Conservation (phyloP, 331 rosid species). For the Spiraea crenata region DNA sequence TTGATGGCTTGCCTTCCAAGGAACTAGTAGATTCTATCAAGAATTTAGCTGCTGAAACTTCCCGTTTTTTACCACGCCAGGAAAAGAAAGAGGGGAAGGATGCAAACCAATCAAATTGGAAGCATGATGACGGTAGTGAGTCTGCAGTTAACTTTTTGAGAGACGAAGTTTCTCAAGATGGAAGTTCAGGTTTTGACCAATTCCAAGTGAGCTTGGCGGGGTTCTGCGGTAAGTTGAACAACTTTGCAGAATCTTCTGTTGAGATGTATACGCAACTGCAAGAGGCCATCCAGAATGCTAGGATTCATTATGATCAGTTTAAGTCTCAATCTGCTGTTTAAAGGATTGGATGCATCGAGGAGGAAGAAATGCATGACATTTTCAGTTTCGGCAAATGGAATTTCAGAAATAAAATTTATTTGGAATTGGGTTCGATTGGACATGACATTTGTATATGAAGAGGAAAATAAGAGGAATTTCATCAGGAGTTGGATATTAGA, state of each 20-base stretch:
- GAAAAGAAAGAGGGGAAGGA: constrained; percentile 63
- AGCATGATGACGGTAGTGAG: constrained; percentile 40
- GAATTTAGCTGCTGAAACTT: constrained; percentile 60
- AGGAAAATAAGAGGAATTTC: constrained; percentile 16
- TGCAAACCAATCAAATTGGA: constrained; percentile 35
- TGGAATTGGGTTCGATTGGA: constrained; percentile 10
- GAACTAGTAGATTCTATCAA: constrained; percentile 44
- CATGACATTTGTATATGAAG: constrained; percentile 30
- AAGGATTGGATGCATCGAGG: neutral
- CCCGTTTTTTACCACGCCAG: constrained; percentile 59
- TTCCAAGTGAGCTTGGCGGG: constrained; percentile 55
- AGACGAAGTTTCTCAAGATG: constrained; percentile 51
- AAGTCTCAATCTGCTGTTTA: constrained; percentile 40
- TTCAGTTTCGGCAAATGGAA: neutral
- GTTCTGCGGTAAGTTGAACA: constrained; percentile 47
- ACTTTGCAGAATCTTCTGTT: constrained; percentile 57
- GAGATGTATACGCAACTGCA: constrained; percentile 53
- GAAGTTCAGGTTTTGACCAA: constrained; percentile 54
- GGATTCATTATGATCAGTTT: constrained; percentile 24
- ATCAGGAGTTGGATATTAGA: neutral
- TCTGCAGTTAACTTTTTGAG: constrained; percentile 40
- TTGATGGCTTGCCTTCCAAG: constrained; percentile 28
- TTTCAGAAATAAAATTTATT: neutral
- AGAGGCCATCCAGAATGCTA: constrained; percentile 35
- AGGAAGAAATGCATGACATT: neutral